Evolutionary conservation across 805 yeast species (phyloP), one percentile per base, ranked within the genome.

Genomic region (Phaffomyces thermotolerans): DNA sequence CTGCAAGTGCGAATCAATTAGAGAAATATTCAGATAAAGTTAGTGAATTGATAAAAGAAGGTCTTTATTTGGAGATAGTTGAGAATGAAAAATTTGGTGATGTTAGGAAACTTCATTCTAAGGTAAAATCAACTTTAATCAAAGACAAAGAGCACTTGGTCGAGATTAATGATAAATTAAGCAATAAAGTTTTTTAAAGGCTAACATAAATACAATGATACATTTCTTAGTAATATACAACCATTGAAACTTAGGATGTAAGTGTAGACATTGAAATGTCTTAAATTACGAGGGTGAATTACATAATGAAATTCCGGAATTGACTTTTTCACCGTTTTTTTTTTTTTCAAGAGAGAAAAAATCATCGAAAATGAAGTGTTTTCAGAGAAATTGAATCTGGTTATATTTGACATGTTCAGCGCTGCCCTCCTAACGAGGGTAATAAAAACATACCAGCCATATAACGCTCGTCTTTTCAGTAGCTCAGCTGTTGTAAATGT

Each of bases 371-470:
- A n/a, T 9, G 25, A 14, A 18, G 7, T 13, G 25, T 35, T 42
- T 23, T 40, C 46, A 42, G 38, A 35, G 13, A 3, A 20, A 4
- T 20, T 20, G 13, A 20, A 35, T 44, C 5, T 39, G 37, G 14
- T 27, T 10, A 10, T 8, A 27, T 12, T 10, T 6, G 10, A 6
- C 6, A 14, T 42, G 45, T 42, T 37, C 33, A 30, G 34, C 13
- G 15, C 41, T 36, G 46, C 43, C 4, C 36, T 43, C 4, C 43
- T 43, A n/a, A 34, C 46, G 39, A 53, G 45, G 43, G 54, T 43
- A 4, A 15, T 50, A 8, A 32, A 45, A 27, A 48, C 53, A 8
- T 37, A 18, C 8, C 39, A 39, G 10, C 12, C 14, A 30, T 29
- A 32, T 18, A 20, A 15, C 17, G 30, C 25, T 6, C 54, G 56